Percentiles rank a stretch among this genome's conserved stretches.
Evolutionary conservation across 192 early-diverging fungal genomes (phyloP).

Genomic region (Pilobolus umbonatus): DNA sequence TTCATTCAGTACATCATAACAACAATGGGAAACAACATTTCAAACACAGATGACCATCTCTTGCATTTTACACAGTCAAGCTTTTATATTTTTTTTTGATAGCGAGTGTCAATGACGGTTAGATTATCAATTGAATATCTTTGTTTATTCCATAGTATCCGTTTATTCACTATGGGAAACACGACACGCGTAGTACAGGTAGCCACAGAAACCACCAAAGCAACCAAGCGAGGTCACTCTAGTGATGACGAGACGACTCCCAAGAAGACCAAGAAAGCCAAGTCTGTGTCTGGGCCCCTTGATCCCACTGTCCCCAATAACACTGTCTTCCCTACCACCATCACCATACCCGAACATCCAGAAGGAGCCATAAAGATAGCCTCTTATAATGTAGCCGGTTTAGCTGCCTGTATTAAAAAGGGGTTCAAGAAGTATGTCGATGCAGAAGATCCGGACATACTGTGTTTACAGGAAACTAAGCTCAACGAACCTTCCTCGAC

Average conservation of each 20-base stretch:
- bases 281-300: too few species aligned
- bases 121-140: too few species aligned
- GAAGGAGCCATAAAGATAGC: constrained; percentile 57
- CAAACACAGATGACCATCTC: too few species aligned
- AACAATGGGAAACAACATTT: too few species aligned
- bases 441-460: constrained; percentile 77
- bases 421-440: constrained; percentile 66
- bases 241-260: constrained; percentile 3
- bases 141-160: background rate
- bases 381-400: constrained; percentile 76
- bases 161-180: background rate
- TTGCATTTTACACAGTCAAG: too few species aligned
- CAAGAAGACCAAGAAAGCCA: constrained; percentile 6
- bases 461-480: constrained; percentile 86
- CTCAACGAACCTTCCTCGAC: constrained; percentile 61
- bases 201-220: background rate
- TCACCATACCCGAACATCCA: constrained; percentile 46
- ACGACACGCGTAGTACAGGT: background rate
- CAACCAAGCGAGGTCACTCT: too few species aligned
- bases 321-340: constrained; percentile 58
- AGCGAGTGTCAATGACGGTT: too few species aligned
- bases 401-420: constrained; percentile 73
- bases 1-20: too few species aligned
- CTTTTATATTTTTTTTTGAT: too few species aligned
- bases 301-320: constrained; percentile 49